These are phyloP conservation scores for Xylariaceae sp. DNA, from an alignment of 2,329 filamentous ascomycete species.

Conservation along the genomic window DNA sequence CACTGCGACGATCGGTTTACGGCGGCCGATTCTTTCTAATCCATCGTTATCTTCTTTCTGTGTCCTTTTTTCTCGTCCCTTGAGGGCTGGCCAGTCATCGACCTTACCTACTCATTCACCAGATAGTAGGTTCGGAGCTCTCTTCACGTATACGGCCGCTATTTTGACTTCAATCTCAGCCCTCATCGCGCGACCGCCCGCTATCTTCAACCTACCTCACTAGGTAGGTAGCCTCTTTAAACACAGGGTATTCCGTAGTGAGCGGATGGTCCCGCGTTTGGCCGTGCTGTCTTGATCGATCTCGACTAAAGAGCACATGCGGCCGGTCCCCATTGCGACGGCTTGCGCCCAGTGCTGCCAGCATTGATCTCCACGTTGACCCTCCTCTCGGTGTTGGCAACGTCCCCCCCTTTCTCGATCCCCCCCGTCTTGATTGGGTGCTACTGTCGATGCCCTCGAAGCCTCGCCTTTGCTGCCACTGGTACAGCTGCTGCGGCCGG, in stretches of 20 bases:
- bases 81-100: background rate
- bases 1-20: background rate
- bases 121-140: background rate
- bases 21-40: background rate
- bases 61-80: background rate
- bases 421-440: conserved; percentile 1
- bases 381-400: background rate
- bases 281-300: background rate
- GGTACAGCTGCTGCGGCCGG: conserved; percentile 15
- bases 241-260: background rate
- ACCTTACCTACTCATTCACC: background rate
- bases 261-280: background rate
- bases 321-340: background rate
- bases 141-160: background rate
- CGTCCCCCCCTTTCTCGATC: background rate
- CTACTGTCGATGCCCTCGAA: conserved; percentile 8
- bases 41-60: background rate
- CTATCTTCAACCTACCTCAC: too few species aligned
- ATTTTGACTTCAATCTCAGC: background rate
- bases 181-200: too few species aligned
- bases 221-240: too few species aligned
- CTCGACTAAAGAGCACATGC: background rate
- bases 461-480: conserved; percentile 6
- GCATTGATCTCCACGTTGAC: background rate
- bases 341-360: background rate